These are phyloP conservation scores for Lomentospora prolificans DNA, from an alignment of 2,329 filamentous ascomycete genomes.

Conservation along the genomic window DNA sequence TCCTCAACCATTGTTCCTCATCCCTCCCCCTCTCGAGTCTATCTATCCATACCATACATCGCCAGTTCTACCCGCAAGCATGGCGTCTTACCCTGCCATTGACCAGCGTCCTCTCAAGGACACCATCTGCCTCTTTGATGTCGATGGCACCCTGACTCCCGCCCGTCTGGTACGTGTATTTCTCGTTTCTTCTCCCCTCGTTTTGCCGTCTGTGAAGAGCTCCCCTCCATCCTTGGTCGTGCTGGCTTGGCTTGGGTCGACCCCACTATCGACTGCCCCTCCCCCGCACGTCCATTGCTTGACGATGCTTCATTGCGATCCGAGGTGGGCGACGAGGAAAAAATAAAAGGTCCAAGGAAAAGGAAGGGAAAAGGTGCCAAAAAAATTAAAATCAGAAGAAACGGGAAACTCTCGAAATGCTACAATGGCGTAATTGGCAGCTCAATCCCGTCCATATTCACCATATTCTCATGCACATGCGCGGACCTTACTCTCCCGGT, in stretches of 20 bases:
- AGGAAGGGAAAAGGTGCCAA: too few relatives aligned
- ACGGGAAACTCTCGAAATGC: too few relatives aligned
- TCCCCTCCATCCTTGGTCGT: not conserved
- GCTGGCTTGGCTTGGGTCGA: not conserved
- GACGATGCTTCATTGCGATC: not conserved
- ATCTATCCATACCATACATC: not conserved
- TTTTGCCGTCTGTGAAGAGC: not conserved
- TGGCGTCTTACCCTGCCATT: constrained; percentile 59
- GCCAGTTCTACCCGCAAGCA: constrained; percentile 18
- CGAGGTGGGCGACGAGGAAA: too few relatives aligned
- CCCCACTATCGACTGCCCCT: constrained; percentile 1
- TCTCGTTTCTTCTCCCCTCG: not conserved
- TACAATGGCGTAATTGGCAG: too few relatives aligned
- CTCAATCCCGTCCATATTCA: too few relatives aligned
- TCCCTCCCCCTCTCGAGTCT: constrained; percentile 2
- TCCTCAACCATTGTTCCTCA: too few relatives aligned
- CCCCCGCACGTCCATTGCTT: too few relatives aligned
- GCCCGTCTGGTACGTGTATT: constrained; percentile 57
- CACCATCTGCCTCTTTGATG: constrained; percentile 93
- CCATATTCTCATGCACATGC: too few relatives aligned
- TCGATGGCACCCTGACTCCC: constrained; percentile 83
- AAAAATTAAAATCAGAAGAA: too few relatives aligned
- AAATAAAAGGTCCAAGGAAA: too few relatives aligned
- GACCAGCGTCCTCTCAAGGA: constrained; percentile 79
- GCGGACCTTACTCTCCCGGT: too few relatives aligned